Percentiles rank a stretch among this genome's conserved stretches.
Conservation (phyloP, 108 stramenopile species). For the Discostella stelligeroides region DNA sequence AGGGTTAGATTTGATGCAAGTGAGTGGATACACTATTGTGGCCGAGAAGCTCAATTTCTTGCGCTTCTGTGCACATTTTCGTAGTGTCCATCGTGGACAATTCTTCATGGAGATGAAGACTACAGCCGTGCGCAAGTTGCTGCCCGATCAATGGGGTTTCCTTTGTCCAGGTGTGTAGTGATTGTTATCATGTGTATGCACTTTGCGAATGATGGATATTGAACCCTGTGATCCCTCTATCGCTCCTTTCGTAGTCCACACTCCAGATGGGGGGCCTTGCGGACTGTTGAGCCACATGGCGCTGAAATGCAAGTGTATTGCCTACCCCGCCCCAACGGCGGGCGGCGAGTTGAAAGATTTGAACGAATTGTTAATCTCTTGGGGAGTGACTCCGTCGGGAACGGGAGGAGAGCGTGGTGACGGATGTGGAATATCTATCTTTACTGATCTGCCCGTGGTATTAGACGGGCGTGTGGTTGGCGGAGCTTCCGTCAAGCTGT, state of each 20-base stretch:
- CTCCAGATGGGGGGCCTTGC: constrained; percentile 99
- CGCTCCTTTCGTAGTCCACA: constrained; percentile 98
- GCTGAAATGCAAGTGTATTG: constrained; percentile 70
- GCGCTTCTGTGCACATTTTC: constrained; percentile 96
- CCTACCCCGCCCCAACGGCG: constrained; percentile 59
- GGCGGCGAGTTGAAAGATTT: constrained; percentile 57
- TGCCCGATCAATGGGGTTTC: constrained; percentile 99
- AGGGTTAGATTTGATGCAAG: constrained; percentile 98
- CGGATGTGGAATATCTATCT: constrained; percentile 54
- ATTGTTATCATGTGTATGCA: too few species aligned
- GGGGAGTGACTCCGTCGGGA: constrained; percentile 71
- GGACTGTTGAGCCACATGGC: constrained; percentile 97
- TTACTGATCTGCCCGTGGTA: constrained; percentile 71
- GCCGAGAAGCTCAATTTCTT: constrained; percentile 97
- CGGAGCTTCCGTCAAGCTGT: constrained; percentile 54
- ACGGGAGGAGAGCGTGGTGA: constrained; percentile 70
- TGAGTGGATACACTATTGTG: constrained; percentile 97
- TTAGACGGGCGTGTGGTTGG: constrained; percentile 84
- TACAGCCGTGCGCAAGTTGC: constrained; percentile 96
- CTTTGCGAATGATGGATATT: too few species aligned
- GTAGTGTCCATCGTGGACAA: constrained; percentile 98
- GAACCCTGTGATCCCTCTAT: too few species aligned
- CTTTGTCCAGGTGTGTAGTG: constrained; percentile 79
- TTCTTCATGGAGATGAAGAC: constrained; percentile 99
- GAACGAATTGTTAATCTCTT: constrained; percentile 67